Evolutionary conservation across 2,329 filamentous ascomycete genomes (phyloP), one percentile per base, ranked within the genome.

Genomic region (Fusarium sp.): DNA sequence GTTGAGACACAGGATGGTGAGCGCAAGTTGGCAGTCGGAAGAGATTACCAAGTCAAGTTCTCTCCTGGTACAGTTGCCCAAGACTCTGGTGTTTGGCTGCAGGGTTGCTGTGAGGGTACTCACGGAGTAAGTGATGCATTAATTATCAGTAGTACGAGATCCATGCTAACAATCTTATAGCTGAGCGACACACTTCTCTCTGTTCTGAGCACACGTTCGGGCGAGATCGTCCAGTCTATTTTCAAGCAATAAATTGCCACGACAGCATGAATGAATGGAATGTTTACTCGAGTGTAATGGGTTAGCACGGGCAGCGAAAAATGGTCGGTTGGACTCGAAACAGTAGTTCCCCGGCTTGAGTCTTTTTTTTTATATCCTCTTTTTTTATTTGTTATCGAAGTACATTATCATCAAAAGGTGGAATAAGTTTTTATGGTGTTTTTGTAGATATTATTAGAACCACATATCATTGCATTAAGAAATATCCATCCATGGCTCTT

Each of bases 31-130:
- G 84, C 85, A 18, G 92, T 97, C 3, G 85, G 85, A 32, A 87
- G 95, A 56, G 88, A 98, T 78, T 98, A 98, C 80, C 86, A 86
- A 54, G 88, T 98, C 51, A 83, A 90, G 62, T 94, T 97, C 77
- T 85, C 87, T 51, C 82, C 87, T 3, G 90, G 87, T 30, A 85
- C 87, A 49, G 91, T 98, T 34, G 86, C 89, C n/a, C 78, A 85
- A 1, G 88, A 90, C 46, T 91, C 93, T 16, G 94, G 94, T 6
- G 85, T 98, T 62, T 98, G 93, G 91, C 84, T 98, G 74, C 96
- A 98, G 80, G 95, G 95, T 32, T 98, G 94, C 83, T 97, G 94
- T 78, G 94, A 98, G 84, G 89, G 86, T 67, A 97, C 94, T 34
- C 95, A 98, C 80, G 95, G 95, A 64, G 92, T 95, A 87, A 89